Evolutionary conservation across 441 rosid species (phyloP), one percentile per base, ranked within the genome.

Genomic region (Adansonia madagascariensis): DNA sequence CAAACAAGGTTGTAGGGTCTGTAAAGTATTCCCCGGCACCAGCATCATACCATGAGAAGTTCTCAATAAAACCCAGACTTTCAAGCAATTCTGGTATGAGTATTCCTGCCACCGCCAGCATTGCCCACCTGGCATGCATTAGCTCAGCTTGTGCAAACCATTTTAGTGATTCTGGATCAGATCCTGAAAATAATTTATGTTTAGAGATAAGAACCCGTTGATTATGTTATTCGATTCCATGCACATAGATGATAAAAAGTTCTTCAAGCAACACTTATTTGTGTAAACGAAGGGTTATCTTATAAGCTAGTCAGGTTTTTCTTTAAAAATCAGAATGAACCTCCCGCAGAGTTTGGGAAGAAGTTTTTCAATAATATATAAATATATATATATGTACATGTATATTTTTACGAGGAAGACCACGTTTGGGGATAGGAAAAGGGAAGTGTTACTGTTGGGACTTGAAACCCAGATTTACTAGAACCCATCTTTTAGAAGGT

Each of bases 141-240:
- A 95, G 88, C 85, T 93, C 98, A 0, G 96, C 98, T 85, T 95
- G 98, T 17, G 97, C 97, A 74, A 91, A 90, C 98, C 98, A 95
- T 89, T 87, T 90, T 18, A 91, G 92, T 12, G 71, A 75, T 57
- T 93, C 94, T 20, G 94, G 97, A 76, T 95, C 98, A 39, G 96
- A 95, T 20, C 98, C 98, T 94, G 84, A 64, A 59, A 61, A 62
- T 5, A 1, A 60, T 12, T 12, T 47, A 44, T 56, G 47, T 41
- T 35, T 50, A 78, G 49, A 39, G 24, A 73, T 53, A 41, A 46
- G 31, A 27, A 31, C 18, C 6, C 14, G 4, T 20, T 44, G 39
- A 15, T 4, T 3, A 56, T 53, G 50, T 39, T 15, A 52, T 15
- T 18, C 12, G 1, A 17, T 69, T 8, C 44, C 17, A 41, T 14